Conservation (phyloP, 192 early-diverging fungal species). For the Backusella sp. region DNA sequence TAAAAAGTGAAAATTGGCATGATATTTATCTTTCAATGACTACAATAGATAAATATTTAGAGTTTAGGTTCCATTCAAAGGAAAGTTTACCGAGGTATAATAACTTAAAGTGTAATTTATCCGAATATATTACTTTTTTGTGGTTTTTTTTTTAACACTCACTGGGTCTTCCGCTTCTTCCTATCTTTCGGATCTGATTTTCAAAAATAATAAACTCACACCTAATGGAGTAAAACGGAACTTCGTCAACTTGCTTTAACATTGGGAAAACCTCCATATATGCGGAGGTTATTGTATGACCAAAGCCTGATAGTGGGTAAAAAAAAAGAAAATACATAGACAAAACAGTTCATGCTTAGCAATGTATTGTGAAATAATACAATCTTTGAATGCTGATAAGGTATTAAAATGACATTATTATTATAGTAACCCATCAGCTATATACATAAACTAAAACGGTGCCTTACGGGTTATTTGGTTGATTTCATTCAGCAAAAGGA, state of each 20-base stretch:
- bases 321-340: neutral
- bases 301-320: neutral
- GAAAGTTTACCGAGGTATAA: neutral
- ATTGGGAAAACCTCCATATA: neutral
- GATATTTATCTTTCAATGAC: neutral
- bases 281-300: neutral
- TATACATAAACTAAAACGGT: neutral
- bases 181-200: constrained; percentile 5
- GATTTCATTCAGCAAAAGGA: neutral
- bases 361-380: neutral
- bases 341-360: neutral
- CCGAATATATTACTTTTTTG: neutral
- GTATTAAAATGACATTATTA: too few relatives aligned
- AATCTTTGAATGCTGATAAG: neutral
- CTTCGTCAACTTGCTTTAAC: neutral
- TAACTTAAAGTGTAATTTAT: neutral
- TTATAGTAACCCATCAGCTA: neutral
- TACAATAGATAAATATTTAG: neutral
- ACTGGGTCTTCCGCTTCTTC: neutral
- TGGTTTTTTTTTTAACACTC: neutral
- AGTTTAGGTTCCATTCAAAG: neutral
- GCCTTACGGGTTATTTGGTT: neutral
- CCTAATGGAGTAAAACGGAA: neutral
- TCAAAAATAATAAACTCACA: neutral
- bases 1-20: too few relatives aligned